Evolutionary conservation across 2,329 filamentous ascomycete genomes (phyloP), one percentile per base, ranked within the genome.

Genomic region (Neofusicoccum ribis): DNA sequence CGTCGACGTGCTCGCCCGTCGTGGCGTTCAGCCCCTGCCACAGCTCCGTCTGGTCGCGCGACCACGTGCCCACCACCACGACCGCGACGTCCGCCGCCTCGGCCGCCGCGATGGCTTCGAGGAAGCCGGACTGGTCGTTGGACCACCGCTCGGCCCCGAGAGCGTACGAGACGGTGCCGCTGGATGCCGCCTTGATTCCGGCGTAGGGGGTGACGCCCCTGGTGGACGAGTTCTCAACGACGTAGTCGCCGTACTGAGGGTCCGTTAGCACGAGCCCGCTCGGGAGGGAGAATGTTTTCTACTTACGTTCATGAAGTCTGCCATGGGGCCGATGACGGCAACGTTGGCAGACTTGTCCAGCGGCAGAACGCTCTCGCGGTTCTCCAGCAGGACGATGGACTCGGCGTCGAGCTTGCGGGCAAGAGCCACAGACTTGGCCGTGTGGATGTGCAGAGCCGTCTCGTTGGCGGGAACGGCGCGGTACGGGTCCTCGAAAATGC

Each of bases 291-390:
- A 1, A 39, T 11, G 37, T 4, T 4, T 44, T 47, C 5, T 8
- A 79, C 84, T 77, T 70, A 88, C 86, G 70, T 91, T 91, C 82
- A 91, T 87, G 68, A 83, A 89, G 69, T 89, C 83, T 1, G 88
- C 89, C 86, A 92, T 92, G 1, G 89, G 89, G 0, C 90, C 90
- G 70, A 92, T 90, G 15, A 92, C 87, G 4, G 89, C 89, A 65
- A 92, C 82, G 15, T 85, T 87, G n/a, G 88, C 88, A 7, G 85
- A 82, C 72, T 89, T 91, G 39, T 84, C 84, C 3, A 90, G 75
- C 0, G 91, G 91, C 1, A 93, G 80, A 0, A 89, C 74, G 14
- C 80, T 80, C 43, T 84, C 83, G 12, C 91, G 84, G 69, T 93
- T 93, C 78, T 92, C 92, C 56, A 93, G 79, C 12, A 93, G 81